Base-by-base conservation (phyloP, 176 grass and related monocot genomes). In the Chloris gayana region DNA sequence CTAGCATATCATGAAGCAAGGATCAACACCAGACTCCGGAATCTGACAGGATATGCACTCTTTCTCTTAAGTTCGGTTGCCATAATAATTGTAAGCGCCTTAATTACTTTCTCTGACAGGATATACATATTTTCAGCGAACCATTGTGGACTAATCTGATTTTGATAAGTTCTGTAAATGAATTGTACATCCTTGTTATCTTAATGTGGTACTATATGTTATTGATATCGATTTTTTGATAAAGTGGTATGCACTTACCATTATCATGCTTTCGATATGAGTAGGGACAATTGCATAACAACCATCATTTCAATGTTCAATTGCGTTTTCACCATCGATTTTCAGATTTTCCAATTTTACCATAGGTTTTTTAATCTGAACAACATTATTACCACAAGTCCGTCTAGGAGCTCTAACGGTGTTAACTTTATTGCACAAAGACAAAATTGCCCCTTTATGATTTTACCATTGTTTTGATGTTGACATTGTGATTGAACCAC, bases 1-100 rank as follows among this genome's bases (percentile, higher is more conserved):
- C 34, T 75, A 19, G 5, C 73, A 41, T 76, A 76, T 19, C 56
- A 76, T 3, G 74, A 76, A 76, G 74, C 74, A 62, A 76, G 27
- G 56, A 44, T 76, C 37, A 76, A 76, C 56, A 62, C 74, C 37
- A 76, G 74, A 18, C 24, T 30, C 27, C 74, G 74, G n/a, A 76
- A 62, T 38, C 24, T 76, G 74, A 30, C 57, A 30, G 74, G 74
- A 29, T 76, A 76, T 39, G 21, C 54, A 19, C 56, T 75, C 39
- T 76, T 44, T 56, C 62, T 76, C 37, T 44, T 62, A 29, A 44
- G 74, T 44, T 44, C 37, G 19, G 17, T 76, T 29, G 37, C 34
- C 4, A 62, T 76, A 30, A 76, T 76, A 29, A 42, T 76, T 19
- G 74, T 62, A 61, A 62, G 74, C 25, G 7, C n/a, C 1, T 14